Conservation (phyloP, 257 asterid species). For the Linderniella brevidens region DNA sequence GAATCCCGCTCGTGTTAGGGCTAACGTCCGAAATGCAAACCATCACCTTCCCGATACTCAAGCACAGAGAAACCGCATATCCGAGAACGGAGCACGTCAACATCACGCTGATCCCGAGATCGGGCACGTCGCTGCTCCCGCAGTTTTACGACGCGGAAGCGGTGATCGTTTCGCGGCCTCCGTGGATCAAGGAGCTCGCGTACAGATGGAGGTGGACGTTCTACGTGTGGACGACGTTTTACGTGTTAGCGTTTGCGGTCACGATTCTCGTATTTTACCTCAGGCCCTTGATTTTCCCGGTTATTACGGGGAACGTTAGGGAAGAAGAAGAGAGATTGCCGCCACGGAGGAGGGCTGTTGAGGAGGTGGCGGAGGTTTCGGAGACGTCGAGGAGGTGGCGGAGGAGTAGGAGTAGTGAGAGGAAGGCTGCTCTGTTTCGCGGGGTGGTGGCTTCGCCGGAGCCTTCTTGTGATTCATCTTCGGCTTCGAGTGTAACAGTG, state of each 20-base stretch:
- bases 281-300: constrained; percentile 39
- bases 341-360: constrained; percentile 1
- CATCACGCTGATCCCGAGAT: constrained; percentile 40
- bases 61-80: constrained; percentile 34
- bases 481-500: too few relatives aligned
- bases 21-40: constrained; percentile 41
- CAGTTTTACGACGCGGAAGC: constrained; percentile 51
- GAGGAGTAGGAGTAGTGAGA: constrained; percentile 27
- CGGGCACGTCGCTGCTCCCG: constrained; percentile 43
- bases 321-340: too few relatives aligned
- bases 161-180: constrained; percentile 31
- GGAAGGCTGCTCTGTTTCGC: constrained; percentile 25
- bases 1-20: constrained; percentile 50
- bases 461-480: too few relatives aligned
- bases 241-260: constrained; percentile 25
- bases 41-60: constrained; percentile 28
- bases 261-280: constrained; percentile 21
- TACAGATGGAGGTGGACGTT: constrained; percentile 59
- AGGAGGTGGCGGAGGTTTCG: constrained; percentile 15
- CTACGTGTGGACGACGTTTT: constrained; percentile 49
- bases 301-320: neutral
- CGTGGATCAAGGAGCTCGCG: constrained; percentile 43
- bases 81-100: constrained; percentile 34
- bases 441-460: too few relatives aligned
- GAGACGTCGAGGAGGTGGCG: constrained; percentile 31